Evolutionary conservation across 2,329 filamentous ascomycete genomes (phyloP), one percentile per base, ranked within the genome.

Genomic region (Apiospora phragmitis): DNA sequence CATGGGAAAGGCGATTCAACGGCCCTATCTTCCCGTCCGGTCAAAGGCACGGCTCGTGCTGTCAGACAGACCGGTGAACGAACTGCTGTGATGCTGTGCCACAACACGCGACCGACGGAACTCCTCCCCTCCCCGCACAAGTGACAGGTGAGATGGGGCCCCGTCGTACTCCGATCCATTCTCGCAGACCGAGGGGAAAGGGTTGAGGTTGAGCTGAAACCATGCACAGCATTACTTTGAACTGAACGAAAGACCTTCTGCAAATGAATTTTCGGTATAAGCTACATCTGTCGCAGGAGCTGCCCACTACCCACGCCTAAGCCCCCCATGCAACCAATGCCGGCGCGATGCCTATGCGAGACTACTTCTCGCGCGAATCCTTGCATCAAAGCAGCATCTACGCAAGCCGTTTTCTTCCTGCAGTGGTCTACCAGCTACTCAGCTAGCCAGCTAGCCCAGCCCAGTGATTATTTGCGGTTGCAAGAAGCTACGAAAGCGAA

Each of bases 11-110:
- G 32, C 18, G 55, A 35, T 62, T n/a, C 55, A 62, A 62, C 55
- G 55, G 55, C 55, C 55, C 55, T 62, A 24, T 38, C 55, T 62
- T 62, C 55, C 55, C 55, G 55, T 38, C 55, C 32, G 55, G 55
- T 62, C 55, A 62, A 55, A 62, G 55, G 55, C 18, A n/a, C 55
- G 55, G 55, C 55, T 62, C 55, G 55, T 29, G 55, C 55, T 62
- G 55, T 62, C 55, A 62, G 55, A 62, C 55, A 38, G 55, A 62
- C 55, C 55, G 55, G 55, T 62, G 55, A 62, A 62, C 55, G 55
- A 62, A 62, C 55, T 62, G 32, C 55, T 59, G 55, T 38, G 55
- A 8, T 12, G 55, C 55, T 32, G 21, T n/a, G 32, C 55, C 29
- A n/a, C 29, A 21, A 18, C 51, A 35, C 51, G 29, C 32, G 55